Evolutionary conservation across 108 stramenopile species (phyloP), one percentile per base, ranked within the genome.

Genomic region (Nitzschia inconspicua): DNA sequence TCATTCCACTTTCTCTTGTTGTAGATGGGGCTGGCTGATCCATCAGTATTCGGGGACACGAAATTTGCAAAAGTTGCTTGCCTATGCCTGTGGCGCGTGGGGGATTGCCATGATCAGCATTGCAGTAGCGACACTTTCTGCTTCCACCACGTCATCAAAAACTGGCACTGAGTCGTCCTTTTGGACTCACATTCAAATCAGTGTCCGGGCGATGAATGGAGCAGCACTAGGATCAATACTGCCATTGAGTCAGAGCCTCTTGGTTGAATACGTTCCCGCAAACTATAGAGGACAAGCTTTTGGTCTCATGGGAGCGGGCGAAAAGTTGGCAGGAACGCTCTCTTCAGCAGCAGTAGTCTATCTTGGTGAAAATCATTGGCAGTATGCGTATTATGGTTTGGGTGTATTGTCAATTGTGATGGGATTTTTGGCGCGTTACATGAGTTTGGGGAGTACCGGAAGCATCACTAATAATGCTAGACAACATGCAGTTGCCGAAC

Each of bases 211-310:
- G 10, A 20, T 76, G 9, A 74, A 75, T 53, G 79, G 79, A 2
- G 47, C 54, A 18, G 71, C 71, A 0, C 43, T 80, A 13, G 79
- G 70, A 10, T 72, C 70, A 19, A 80, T 80, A 7, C 34, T 80
- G n/a, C 79, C 79, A 25, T 44, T 80, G 18, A 76, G 75, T 40
- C 79, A 80, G 59, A 80, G 60, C 35, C 49, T 80, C 47, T 30
- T 80, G 3, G 75, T 69, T 4, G 75, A 73, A 27, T 43, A 67
- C 5, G 72, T 76, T 3, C 37, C 67, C 3, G 29, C 22, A 7
- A 20, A 19, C 29, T 59, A 73, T 61, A 61, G 58, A 11, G 79
- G 79, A 25, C 31, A 49, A 42, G 75, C 79, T 0, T 80, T 80
- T 56, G 79, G 79, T 1, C 34, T 67, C 3, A 76, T 80, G 79